These are phyloP conservation scores for Epithele typhae DNA, from an alignment of 768 basidiomycete genomes.

Conservation along the genomic window DNA sequence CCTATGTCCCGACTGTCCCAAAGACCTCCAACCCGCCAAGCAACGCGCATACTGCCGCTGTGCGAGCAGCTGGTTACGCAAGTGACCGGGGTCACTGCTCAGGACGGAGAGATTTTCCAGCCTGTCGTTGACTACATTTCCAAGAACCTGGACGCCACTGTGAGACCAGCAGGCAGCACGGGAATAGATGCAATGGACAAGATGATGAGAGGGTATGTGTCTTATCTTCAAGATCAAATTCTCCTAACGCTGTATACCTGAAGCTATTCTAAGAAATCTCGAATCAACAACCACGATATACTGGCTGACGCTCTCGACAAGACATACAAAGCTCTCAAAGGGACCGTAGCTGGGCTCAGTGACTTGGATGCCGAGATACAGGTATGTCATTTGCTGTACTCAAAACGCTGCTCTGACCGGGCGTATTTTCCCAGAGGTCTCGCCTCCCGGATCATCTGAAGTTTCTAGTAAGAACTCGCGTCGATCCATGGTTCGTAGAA, in stretches of 20 bases:
- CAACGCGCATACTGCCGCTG: constrained; percentile 48
- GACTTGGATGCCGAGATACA: constrained; percentile 69
- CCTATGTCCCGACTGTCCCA: constrained; percentile 35
- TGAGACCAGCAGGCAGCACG: constrained; percentile 51
- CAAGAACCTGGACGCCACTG: constrained; percentile 54
- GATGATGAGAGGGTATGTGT: constrained; percentile 48
- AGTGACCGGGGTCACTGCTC: constrained; percentile 43
- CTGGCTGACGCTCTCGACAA: constrained; percentile 57
- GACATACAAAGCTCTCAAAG: constrained; percentile 49
- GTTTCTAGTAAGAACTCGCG: constrained; percentile 61
- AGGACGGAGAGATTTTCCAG: constrained; percentile 40
- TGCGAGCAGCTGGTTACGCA: constrained; percentile 54
- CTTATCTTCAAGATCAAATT: constrained; percentile 1
- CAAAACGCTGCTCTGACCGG: too few species aligned
- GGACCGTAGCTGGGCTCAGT: constrained; percentile 40
- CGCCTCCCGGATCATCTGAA: constrained; percentile 70
- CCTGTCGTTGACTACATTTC: constrained; percentile 51
- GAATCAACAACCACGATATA: constrained; percentile 57
- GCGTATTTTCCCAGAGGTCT: constrained; percentile 35
- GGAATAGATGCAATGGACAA: constrained; percentile 54
- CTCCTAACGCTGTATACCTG: background rate
- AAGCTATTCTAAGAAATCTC: constrained; percentile 49
- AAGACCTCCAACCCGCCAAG: constrained; percentile 46
- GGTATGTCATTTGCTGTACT: constrained; percentile 27
- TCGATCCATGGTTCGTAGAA: too few species aligned